Conservation (phyloP, 2,329 filamentous ascomycete genomes). For the Cladosporium phlei region DNA sequence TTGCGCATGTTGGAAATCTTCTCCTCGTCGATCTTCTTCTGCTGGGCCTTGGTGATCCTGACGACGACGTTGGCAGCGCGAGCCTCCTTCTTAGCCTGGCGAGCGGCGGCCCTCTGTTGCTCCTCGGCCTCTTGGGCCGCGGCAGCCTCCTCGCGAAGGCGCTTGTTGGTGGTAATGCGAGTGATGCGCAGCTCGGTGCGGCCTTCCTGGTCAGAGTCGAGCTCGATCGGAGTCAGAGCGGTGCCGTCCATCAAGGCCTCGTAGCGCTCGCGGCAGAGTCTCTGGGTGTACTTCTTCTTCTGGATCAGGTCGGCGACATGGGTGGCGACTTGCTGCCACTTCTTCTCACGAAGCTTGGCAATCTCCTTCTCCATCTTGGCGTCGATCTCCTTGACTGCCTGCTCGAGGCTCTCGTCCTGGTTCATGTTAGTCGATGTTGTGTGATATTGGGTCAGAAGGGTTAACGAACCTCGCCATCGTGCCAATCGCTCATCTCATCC, state of each 20-base stretch:
- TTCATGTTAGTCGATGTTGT: constrained; percentile 7
- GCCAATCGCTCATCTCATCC: constrained; percentile 47
- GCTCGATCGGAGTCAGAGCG: constrained; percentile 42
- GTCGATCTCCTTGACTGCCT: constrained; percentile 39
- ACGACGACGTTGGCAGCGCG: constrained; percentile 14
- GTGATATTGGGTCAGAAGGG: not conserved
- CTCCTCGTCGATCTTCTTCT: constrained; percentile 13
- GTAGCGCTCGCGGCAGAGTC: constrained; percentile 44
- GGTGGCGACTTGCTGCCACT: constrained; percentile 35
- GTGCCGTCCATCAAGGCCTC: constrained; percentile 38
- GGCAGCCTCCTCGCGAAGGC: constrained; percentile 19
- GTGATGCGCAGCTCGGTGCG: constrained; percentile 31
- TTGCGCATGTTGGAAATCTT: constrained; percentile 8
- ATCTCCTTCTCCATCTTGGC: constrained; percentile 40
- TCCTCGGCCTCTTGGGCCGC: constrained; percentile 18
- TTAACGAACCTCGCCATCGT: constrained; percentile 42
- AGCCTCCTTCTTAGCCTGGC: constrained; percentile 18
- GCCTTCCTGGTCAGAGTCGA: constrained; percentile 37
- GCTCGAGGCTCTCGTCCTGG: constrained; percentile 43
- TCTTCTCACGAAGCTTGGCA: constrained; percentile 38
- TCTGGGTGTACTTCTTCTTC: constrained; percentile 29
- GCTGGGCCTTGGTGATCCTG: not conserved
- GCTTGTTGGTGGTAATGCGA: constrained; percentile 26
- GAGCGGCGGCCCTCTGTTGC: constrained; percentile 17
- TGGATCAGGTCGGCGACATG: constrained; percentile 37